These are phyloP conservation scores for Favolaschia claudopus DNA, from an alignment of 768 basidiomycete genomes.

Conservation along the genomic window DNA sequence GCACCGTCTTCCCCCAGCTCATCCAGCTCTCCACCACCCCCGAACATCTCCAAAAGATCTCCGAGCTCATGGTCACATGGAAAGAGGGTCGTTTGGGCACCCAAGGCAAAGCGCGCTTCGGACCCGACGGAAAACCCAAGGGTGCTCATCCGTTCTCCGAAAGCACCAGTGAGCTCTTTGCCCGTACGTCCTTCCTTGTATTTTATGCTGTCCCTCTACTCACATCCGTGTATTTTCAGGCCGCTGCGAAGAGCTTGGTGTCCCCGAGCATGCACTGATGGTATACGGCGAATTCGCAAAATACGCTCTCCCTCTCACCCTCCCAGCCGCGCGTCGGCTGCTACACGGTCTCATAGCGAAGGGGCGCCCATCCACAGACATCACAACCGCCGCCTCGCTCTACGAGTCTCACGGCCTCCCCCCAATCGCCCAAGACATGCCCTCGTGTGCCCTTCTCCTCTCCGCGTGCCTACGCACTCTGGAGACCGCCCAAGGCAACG, in stretches of 20 bases:
- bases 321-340: conserved; percentile 22
- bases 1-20: conserved; percentile 19
- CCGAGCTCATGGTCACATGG: conserved; percentile 22
- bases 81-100: conserved; percentile 27
- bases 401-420: conserved; percentile 14
- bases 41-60: conserved; percentile 14
- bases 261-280: conserved; percentile 22
- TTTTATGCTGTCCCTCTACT: not conserved
- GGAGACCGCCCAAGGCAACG: not conserved
- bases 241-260: conserved; percentile 17
- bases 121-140: conserved; percentile 16
- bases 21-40: conserved; percentile 19
- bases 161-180: conserved; percentile 23
- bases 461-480: conserved; percentile 17
- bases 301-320: conserved; percentile 21
- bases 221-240: not conserved
- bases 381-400: conserved; percentile 17
- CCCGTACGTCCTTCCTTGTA: conserved; percentile 7
- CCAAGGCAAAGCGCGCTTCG: conserved; percentile 20
- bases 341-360: conserved; percentile 13
- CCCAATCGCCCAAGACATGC: conserved; percentile 9
- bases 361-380: conserved; percentile 13
- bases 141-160: conserved; percentile 17
- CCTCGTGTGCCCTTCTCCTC: conserved; percentile 21
- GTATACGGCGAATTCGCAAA: conserved; percentile 18